Evolutionary conservation across 192 early-diverging fungal species (phyloP).

Genomic region (Cetraspora pellucida): DNA sequence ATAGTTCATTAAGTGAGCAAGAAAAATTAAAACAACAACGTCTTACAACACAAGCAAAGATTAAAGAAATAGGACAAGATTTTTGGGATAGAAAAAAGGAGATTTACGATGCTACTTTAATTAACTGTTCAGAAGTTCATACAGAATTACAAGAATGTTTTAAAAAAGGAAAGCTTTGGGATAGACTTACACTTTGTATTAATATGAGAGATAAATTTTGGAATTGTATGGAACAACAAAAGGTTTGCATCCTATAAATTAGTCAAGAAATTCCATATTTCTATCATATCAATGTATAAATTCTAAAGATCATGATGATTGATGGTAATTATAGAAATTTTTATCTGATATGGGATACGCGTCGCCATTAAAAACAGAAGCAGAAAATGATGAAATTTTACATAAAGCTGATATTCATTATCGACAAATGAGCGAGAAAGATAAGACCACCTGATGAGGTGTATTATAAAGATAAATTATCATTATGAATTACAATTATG

Average conservation of each 20-base stretch:
- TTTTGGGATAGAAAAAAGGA: neutral
- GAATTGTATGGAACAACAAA: constrained; percentile 22
- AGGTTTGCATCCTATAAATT: neutral
- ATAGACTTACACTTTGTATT: constrained; percentile 18
- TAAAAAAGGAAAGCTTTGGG: neutral
- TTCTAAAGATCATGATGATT: neutral
- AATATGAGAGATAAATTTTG: constrained; percentile 25
- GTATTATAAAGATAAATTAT: neutral
- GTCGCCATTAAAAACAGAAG: neutral
- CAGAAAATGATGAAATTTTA: constrained; percentile 26
- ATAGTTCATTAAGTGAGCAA: neutral
- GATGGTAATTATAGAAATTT: neutral
- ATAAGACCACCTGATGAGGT: neutral
- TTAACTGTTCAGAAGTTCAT: constrained; percentile 29
- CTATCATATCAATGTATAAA: neutral
- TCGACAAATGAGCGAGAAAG: neutral
- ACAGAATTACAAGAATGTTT: constrained; percentile 28
- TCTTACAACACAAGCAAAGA: neutral
- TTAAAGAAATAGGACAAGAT: neutral
- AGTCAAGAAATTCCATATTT: neutral
- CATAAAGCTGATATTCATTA: constrained; percentile 7
- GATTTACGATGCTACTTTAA: constrained; percentile 11
- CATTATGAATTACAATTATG: no score
- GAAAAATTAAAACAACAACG: neutral
- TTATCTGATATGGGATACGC: constrained; percentile 5